Conservation (phyloP, 2,329 filamentous ascomycete genomes). For the Cryphonectria japonica region DNA sequence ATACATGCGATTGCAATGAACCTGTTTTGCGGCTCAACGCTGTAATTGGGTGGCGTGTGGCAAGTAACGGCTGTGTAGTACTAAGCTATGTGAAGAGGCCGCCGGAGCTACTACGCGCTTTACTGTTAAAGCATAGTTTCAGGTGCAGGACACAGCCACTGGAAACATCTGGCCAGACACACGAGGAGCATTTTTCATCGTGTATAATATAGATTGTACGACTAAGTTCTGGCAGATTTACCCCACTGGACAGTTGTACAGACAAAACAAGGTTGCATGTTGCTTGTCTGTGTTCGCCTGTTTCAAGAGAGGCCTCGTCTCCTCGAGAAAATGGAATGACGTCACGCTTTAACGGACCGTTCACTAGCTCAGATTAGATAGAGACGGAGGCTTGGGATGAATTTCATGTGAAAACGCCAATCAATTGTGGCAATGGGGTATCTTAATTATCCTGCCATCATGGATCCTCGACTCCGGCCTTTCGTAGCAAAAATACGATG, state of each 20-base stretch:
- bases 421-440: neutral
- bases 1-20: neutral
- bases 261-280: neutral
- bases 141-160: conserved; percentile 24
- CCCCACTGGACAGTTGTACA: neutral
- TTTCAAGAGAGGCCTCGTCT: neutral
- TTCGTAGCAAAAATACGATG: neutral
- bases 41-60: conserved; percentile 25
- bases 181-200: neutral
- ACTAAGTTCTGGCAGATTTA: neutral
- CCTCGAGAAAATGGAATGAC: neutral
- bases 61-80: conserved; percentile 20
- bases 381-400: neutral
- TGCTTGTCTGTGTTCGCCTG: neutral
- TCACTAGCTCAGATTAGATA: neutral
- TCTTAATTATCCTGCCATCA: neutral
- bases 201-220: neutral
- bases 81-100: neutral
- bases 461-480: neutral
- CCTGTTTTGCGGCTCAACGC: conserved; percentile 16
- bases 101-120: neutral
- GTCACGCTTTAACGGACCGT: neutral
- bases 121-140: neutral
- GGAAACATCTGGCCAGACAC: conserved; percentile 17
- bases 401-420: neutral